Evolutionary conservation across 2,329 filamentous ascomycete species (phyloP).

Genomic region (Claviceps cyperi): DNA sequence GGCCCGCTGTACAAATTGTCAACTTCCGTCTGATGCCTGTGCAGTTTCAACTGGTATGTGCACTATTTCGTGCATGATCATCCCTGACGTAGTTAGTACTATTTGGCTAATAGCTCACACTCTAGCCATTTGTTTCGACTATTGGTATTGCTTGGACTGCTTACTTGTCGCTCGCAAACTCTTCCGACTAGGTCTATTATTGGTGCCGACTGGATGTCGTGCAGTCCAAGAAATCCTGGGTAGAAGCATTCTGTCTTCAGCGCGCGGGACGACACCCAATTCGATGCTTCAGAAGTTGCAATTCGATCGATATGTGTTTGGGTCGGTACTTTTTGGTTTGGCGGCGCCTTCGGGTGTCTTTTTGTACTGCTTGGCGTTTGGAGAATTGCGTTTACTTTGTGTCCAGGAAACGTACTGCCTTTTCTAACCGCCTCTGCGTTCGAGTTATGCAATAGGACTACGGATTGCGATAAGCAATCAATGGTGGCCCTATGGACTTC

Average conservation of each 20-base stretch:
- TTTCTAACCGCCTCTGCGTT: neutral
- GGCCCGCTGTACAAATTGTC: conserved; percentile 90
- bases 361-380: conserved; percentile 8
- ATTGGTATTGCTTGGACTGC: conserved; percentile 96
- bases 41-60: conserved; percentile 82
- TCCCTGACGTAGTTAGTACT: conserved; percentile 10
- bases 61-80: neutral
- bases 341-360: neutral
- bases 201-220: neutral
- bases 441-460: too few relatives aligned
- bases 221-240: neutral
- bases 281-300: neutral
- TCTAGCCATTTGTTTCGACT: conserved; percentile 84
- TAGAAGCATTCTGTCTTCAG: neutral
- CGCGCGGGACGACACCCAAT: neutral
- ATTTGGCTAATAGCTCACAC: neutral
- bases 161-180: conserved; percentile 85
- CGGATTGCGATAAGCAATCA: too few relatives aligned
- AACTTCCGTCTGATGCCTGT: conserved; percentile 94
- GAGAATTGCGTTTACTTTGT: neutral
- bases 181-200: conserved; percentile 47
- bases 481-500: too few relatives aligned
- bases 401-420: neutral
- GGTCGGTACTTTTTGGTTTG: neutral
- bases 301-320: neutral